Evolutionary conservation across 305 asterid species (phyloP).

Genomic region (Fraxinus sp.): DNA sequence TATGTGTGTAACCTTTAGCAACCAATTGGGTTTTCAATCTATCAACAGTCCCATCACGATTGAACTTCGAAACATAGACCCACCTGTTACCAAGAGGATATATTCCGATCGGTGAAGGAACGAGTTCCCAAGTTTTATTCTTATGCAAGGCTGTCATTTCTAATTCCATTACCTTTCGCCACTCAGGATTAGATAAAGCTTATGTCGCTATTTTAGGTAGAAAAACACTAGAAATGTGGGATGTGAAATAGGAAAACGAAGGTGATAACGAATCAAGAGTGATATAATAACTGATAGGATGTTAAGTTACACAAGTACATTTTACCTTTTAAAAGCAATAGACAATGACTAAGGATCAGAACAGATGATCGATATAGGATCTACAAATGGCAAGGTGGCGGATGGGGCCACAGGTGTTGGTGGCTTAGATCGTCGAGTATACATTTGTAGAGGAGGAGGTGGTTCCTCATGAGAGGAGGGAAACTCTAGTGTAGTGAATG

Average conservation of each 20-base stretch:
- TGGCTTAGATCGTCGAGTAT: neutral
- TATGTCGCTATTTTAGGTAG: neutral
- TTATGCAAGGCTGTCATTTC: neutral
- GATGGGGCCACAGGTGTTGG: neutral
- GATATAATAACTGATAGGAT: neutral
- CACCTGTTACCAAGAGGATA: neutral
- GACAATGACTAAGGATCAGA: neutral
- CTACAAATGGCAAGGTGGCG: neutral
- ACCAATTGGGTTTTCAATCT: neutral
- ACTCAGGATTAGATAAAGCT: neutral
- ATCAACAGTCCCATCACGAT: neutral
- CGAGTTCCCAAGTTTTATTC: neutral
- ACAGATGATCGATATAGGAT: neutral
- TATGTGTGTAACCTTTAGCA: neutral
- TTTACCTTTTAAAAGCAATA: too few species aligned
- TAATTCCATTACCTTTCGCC: neutral
- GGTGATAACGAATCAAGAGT: neutral
- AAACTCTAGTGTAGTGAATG: neutral
- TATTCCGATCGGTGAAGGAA: neutral
- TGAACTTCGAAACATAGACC: neutral
- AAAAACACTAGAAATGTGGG: neutral
- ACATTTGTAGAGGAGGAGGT: neutral
- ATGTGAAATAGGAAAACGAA: neutral
- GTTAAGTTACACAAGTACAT: neutral
- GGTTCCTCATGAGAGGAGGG: neutral